Percentiles rank a stretch among this genome's conserved stretches.
Evolutionary conservation across 1,139 yeast species (phyloP).

Genomic region (Magnusiomyces tetraspermus): DNA sequence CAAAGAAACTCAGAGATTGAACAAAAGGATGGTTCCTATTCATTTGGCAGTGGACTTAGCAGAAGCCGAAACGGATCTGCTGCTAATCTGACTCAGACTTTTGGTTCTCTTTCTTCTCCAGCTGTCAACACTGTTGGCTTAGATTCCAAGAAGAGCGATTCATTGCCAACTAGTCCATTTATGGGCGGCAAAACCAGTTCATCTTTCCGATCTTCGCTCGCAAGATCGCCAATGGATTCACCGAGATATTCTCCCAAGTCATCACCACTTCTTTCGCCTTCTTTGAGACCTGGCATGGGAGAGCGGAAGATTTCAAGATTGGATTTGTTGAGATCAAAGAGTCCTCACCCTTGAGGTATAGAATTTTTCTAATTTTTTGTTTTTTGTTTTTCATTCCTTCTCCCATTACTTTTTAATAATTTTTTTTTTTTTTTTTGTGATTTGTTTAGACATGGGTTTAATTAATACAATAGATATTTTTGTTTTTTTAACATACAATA

Average conservation of each 20-base stretch:
- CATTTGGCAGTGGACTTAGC: neutral
- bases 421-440: neutral
- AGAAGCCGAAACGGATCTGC: neutral
- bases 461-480: too few species aligned
- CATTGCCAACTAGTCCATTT: neutral
- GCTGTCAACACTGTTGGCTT: neutral
- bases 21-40: neutral
- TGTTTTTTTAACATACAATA: too few species aligned
- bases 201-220: neutral
- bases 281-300: neutral
- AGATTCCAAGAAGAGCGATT: neutral
- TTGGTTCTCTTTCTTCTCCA: neutral
- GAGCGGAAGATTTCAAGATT: neutral
- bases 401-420: too few species aligned
- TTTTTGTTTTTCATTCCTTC: neutral
- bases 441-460: too few species aligned
- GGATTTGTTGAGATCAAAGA: slow-evolving; percentile 1
- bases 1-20: neutral
- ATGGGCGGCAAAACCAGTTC: too few species aligned
- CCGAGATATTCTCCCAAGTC: neutral
- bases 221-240: neutral
- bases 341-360: neutral
- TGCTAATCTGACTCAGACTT: neutral
- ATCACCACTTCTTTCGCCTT: neutral
- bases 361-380: too few species aligned